Conservation (phyloP, 768 basidiomycete genomes). For the Royoungia palumana region DNA sequence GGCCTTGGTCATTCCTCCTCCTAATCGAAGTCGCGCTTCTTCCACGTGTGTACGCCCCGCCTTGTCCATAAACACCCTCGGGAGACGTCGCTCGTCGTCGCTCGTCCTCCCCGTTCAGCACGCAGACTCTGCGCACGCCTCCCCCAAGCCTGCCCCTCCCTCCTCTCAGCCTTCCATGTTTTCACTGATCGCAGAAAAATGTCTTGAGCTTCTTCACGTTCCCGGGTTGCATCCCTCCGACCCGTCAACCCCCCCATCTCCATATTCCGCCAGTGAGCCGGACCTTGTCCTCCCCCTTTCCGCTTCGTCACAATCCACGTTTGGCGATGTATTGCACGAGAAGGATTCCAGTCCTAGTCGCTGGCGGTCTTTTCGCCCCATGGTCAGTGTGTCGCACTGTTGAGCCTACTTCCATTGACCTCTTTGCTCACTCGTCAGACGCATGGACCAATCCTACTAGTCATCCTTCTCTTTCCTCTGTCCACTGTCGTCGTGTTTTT, state of each 20-base stretch:
- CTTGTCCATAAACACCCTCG: conserved; percentile 50
- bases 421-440: conserved; percentile 30
- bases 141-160: not conserved
- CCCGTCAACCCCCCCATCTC: conserved; percentile 47
- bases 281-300: conserved; percentile 55
- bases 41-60: conserved; percentile 56
- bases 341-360: conserved; percentile 32
- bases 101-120: conserved; percentile 36
- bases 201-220: conserved; percentile 52
- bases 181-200: conserved; percentile 45
- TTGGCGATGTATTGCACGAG: conserved; percentile 42
- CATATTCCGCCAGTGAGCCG: conserved; percentile 36
- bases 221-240: conserved; percentile 38
- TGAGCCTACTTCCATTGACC: conserved; percentile 8
- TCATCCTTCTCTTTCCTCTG: conserved; percentile 65
- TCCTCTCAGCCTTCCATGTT: conserved; percentile 45
- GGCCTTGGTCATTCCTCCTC: conserved; percentile 38
- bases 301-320: conserved; percentile 46
- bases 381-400: conserved; percentile 29
- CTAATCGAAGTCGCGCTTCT: conserved; percentile 52
- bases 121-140: conserved; percentile 1
- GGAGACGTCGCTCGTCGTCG: conserved; percentile 51
- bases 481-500: conserved; percentile 53
- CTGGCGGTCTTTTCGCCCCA: conserved; percentile 31
- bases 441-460: conserved; percentile 64